Evolutionary conservation across 2,329 filamentous ascomycete genomes (phyloP), one percentile per base, ranked within the genome.

Genomic region (Orbilia brochopaga): DNA sequence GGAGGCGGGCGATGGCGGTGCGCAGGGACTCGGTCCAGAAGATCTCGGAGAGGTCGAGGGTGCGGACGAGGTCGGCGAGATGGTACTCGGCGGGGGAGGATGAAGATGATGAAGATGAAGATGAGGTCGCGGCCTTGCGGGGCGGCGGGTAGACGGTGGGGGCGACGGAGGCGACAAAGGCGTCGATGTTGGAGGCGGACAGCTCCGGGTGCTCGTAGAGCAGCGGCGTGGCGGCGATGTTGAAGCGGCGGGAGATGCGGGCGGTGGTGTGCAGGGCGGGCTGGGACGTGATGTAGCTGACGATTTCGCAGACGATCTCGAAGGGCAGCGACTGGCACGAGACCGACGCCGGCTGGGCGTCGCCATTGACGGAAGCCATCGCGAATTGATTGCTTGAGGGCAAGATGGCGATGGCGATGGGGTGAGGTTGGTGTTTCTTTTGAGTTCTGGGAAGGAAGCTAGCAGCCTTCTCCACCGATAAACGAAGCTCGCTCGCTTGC

Each of bases 151-250:
- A 72, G 13, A 73, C 57, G 6, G 69, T 72, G 21, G 76, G 76
- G 7, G 74, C 73, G 59, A 77, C 66, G 1, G 73, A 62, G 15
- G 51, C 24, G 11, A 75, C 69, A 57, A 77, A 77, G 42, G 55
- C 53, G 8, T 70, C 58, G 52, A 76, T 75, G 63, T 75, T 77
- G 24, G 52, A 69, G 10, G 75, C 73, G 3, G 73, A 73, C 19
- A 77, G 75, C 52, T 73, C 72, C 1, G 76, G 76, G 27, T 73
- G 70, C 8, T 61, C 62, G 55, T 77, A 77, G 15, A 73, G 56
- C 10, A 56, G 40, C 19, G 67, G 67, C 24, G 55, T 73, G 32
- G 67, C 55, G 5, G 61, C 60, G 17, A 23, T 40, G 35, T 65
- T 73, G 37, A 61, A 65, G 21, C 44, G 55, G n/a, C 57, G 60